Conservation (phyloP, 2,329 filamentous ascomycete species). For the Colletotrichum lentis region DNA sequence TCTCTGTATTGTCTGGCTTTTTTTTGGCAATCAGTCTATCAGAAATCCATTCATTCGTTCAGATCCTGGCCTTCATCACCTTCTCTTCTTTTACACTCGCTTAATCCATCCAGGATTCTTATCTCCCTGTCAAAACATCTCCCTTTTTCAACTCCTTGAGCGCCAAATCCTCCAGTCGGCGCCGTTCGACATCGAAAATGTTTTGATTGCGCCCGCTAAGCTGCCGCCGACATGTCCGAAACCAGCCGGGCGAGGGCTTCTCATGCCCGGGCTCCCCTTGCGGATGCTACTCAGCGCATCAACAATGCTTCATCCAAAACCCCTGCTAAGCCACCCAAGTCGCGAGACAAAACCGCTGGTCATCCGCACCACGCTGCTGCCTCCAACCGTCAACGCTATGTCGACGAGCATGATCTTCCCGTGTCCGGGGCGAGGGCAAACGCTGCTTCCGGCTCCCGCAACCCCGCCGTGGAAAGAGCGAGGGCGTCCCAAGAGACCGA, state of each 20-base stretch:
- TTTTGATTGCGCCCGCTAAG: constrained; percentile 22
- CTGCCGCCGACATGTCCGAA: constrained; percentile 35
- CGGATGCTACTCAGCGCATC: constrained; percentile 58
- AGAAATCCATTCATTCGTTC: constrained; percentile 35
- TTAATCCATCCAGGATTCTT: constrained; percentile 24
- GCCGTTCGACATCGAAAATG: constrained; percentile 14
- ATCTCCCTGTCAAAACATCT: constrained; percentile 22
- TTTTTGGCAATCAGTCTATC: constrained; percentile 37
- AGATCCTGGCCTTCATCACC: constrained; percentile 23
- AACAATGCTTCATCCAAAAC: constrained; percentile 50
- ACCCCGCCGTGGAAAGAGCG: constrained; percentile 39
- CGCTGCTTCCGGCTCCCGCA: constrained; percentile 37
- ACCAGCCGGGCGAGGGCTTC: constrained; percentile 25
- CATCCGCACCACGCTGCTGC: constrained; percentile 16
- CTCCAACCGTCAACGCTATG: constrained; percentile 36
- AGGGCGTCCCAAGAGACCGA: constrained; percentile 46
- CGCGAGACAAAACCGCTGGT: constrained; percentile 39
- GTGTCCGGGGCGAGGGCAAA: constrained; percentile 5
- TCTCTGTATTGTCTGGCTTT: constrained; percentile 35
- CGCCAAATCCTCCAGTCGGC: background rate
- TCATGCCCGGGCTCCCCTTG: constrained; percentile 52
- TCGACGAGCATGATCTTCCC: constrained; percentile 33
- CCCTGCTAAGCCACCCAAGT: constrained; percentile 45
- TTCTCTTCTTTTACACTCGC: constrained; percentile 28
- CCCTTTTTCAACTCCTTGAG: constrained; percentile 25